A percentile compares a stretch with the other conserved stretches of the same genome.
phyloP scores from a whole-genome alignment of 2,329 filamentous ascomycete genomes.

The Xylariomycetidae sp. region DNA sequence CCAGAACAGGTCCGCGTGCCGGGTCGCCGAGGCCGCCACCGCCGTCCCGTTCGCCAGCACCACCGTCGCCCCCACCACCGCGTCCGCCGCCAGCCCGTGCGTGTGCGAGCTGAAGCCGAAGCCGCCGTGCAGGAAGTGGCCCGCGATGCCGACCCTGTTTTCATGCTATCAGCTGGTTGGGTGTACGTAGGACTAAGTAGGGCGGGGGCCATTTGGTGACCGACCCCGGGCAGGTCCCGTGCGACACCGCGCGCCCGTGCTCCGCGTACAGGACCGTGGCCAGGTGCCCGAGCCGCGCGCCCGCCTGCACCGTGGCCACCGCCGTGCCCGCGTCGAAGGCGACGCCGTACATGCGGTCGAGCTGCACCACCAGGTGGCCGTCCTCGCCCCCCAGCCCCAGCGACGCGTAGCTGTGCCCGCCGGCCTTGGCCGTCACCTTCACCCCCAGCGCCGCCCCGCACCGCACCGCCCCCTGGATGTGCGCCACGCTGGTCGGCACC shows the following conservation, averaged over 20 bases:
- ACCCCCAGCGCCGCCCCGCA: constrained; percentile 32
- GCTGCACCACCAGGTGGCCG: constrained; percentile 37
- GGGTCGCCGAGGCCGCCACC: constrained; percentile 17
- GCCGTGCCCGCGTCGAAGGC: constrained; percentile 29
- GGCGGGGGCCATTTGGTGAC: too few relatives aligned
- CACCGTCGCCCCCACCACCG: constrained; percentile 27
- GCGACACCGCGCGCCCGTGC: constrained; percentile 24
- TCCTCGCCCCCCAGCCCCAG: constrained; percentile 37
- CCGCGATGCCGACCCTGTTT: constrained; percentile 28
- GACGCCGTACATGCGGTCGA: constrained; percentile 36
- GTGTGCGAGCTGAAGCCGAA: constrained; percentile 32
- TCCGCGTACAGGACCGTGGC: constrained; percentile 23
- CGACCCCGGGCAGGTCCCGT: constrained; percentile 30
- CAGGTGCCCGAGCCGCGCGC: constrained; percentile 35
- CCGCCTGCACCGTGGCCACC: constrained; percentile 35
- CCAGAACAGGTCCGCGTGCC: constrained; percentile 24
- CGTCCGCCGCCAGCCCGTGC: constrained; percentile 40
- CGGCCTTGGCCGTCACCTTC: constrained; percentile 38
- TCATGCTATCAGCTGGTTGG: background rate
- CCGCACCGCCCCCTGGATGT: constrained; percentile 35
- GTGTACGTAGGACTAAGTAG: background rate
- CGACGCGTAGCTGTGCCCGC: constrained; percentile 41
- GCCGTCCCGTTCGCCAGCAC: constrained; percentile 21
- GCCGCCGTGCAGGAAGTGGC: constrained; percentile 29
- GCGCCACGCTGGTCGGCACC: constrained; percentile 31